Evolutionary conservation across 2,329 filamentous ascomycete species (phyloP), one percentile per base, ranked within the genome.

Genomic region (Ilyonectria sp.): DNA sequence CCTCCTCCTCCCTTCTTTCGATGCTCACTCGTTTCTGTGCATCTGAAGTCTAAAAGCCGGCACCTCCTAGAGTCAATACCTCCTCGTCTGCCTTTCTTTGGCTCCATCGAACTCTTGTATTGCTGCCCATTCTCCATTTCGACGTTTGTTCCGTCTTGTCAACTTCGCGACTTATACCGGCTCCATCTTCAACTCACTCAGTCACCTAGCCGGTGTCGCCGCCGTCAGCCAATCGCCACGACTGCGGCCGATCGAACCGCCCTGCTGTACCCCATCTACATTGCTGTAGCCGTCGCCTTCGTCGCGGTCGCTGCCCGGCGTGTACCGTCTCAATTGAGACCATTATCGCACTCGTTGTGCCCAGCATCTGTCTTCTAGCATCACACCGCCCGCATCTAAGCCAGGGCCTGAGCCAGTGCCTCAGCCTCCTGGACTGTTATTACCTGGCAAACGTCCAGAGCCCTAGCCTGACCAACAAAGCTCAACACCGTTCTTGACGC

Each of bases 141-240:
- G 21, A 49, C 47, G 10, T 43, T 54, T 59, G 47, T 7, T 40
- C 19, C 33, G 33, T 35, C 43, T 50, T 33, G 31, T 59, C 60
- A 49, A 60, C 64, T 67, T 31, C 44, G 35, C 43, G 37, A 66
- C 53, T 61, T 66, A 66, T 46, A 61, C 44, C 63, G 63, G 53
- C 29, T 62, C 63, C 58, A 62, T 63, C 55, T 26, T 49, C 60
- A 63, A 67, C 49, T 60, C 64, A 63, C 64, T 60, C 59, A 54
- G 23, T 52, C 49, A 56, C 23, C 56, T 54, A 59, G 54, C 55
- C 55, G 49, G 60, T 31, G 50, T 67, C 47, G 15, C 59, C 60
- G 54, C 59, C 60, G 54, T 44, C 55, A 56, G 49, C 64, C 64
- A 67, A 67, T 67, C 64, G 63, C 33, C 60, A 63, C 40, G 44